Conservation (phyloP, 108 stramenopile genomes). For the Parmales sp. region DNA sequence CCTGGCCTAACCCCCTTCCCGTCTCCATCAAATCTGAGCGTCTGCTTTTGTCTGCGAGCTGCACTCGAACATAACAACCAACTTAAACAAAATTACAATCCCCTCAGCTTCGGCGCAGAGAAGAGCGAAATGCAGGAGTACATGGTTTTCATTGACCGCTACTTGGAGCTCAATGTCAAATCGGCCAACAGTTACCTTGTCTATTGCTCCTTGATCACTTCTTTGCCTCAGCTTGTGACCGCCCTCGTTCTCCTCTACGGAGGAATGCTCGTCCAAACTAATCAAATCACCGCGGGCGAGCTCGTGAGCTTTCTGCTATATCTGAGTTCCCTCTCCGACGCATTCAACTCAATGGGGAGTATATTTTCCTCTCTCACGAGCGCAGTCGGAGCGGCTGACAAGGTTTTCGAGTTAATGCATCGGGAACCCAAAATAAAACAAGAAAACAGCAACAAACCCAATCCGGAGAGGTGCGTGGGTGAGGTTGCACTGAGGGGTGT, state of each 20-base stretch:
- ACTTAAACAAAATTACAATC: too few species aligned
- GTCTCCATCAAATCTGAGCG: too few species aligned
- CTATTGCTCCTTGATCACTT: conserved; percentile 47
- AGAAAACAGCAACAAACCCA: not conserved
- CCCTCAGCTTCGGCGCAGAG: too few species aligned
- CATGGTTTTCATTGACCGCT: conserved; percentile 37
- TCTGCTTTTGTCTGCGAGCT: too few species aligned
- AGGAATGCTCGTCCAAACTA: conserved; percentile 46
- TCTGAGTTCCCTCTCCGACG: conserved; percentile 38
- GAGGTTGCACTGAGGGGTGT: conserved; percentile 39
- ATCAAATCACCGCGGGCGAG: conserved; percentile 39
- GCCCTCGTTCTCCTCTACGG: conserved; percentile 70
- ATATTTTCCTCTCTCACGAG: conserved; percentile 48
- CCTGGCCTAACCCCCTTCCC: too few species aligned
- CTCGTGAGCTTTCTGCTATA: conserved; percentile 60
- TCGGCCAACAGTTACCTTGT: conserved; percentile 48
- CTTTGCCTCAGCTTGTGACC: conserved; percentile 61
- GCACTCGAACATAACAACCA: too few species aligned
- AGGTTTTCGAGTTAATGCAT: conserved; percentile 60
- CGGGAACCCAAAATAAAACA: conserved; percentile 32
- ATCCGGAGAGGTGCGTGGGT: conserved; percentile 14
- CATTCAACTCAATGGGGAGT: conserved; percentile 44
- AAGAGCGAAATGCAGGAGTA: too few species aligned
- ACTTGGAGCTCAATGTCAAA: conserved; percentile 39
- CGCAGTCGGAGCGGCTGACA: conserved; percentile 64